These are phyloP conservation scores for Serendipita sp. DNA, from an alignment of 768 basidiomycete species.

Conservation along the genomic window DNA sequence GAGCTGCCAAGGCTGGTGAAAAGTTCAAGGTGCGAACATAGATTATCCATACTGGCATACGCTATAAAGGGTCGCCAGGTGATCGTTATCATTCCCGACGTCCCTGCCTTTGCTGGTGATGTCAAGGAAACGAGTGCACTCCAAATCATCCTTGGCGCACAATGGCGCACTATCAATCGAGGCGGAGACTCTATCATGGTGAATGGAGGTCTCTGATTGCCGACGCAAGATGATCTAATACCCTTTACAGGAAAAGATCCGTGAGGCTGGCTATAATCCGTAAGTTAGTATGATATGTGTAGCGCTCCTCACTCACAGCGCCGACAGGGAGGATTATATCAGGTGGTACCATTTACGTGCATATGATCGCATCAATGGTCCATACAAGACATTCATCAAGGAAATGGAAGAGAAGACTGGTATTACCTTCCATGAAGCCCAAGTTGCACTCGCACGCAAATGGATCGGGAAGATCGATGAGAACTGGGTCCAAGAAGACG, in stretches of 20 bases:
- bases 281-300: conserved; percentile 22
- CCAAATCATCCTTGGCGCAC: conserved; percentile 77
- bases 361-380: conserved; percentile 83
- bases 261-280: conserved; percentile 67
- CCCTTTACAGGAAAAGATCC: conserved; percentile 53
- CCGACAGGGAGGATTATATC: conserved; percentile 54
- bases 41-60: neutral
- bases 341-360: conserved; percentile 84
- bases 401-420: conserved; percentile 60
- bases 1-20: conserved; percentile 48
- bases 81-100: conserved; percentile 73
- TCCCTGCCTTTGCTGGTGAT: conserved; percentile 82
- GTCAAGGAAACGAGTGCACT: conserved; percentile 48
- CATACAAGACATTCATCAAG: conserved; percentile 39
- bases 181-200: conserved; percentile 58
- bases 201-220: neutral
- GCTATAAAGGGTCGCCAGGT: conserved; percentile 32
- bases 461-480: conserved; percentile 35
- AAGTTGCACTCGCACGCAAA: conserved; percentile 64
- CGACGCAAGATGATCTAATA: neutral
- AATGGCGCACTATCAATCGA: conserved; percentile 79
- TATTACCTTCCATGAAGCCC: conserved; percentile 70
- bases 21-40: conserved; percentile 53
- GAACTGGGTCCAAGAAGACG: neutral
- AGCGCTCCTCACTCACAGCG: conserved; percentile 17